phyloP scores from a whole-genome alignment of 2,329 filamentous ascomycete species.

The Penicillium sp. region DNA sequence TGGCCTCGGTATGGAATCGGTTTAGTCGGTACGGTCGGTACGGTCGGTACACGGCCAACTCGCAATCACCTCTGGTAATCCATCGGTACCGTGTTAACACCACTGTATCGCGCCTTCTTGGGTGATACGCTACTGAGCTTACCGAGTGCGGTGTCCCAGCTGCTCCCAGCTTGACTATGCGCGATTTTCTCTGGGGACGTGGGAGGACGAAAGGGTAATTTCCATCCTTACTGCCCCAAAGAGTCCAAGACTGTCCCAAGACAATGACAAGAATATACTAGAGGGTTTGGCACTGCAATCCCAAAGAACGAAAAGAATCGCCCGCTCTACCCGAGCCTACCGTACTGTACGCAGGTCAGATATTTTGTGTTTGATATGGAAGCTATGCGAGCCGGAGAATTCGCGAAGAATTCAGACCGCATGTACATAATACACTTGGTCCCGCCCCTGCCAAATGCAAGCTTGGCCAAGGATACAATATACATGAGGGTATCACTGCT shows the following conservation, averaged over 20 bases:
- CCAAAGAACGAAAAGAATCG: background rate
- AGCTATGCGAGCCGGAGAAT: conserved; percentile 19
- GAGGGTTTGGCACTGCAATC: conserved; percentile 11
- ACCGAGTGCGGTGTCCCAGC: conserved; percentile 19
- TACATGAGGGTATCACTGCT: too few species aligned
- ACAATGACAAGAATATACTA: conserved; percentile 10
- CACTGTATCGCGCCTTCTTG: background rate
- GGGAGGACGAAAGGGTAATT: background rate
- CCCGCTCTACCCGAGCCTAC: background rate
- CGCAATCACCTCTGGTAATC: background rate
- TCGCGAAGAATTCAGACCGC: conserved; percentile 7
- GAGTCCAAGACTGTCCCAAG: conserved; percentile 2
- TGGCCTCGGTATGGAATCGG: conserved; percentile 12
- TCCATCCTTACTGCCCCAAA: background rate
- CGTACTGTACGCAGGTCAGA: background rate
- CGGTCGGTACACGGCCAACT: background rate
- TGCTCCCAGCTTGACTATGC: conserved; percentile 28
- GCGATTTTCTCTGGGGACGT: conserved; percentile 19
- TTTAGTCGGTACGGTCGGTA: background rate
- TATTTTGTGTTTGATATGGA: background rate
- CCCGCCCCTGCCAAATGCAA: too few species aligned
- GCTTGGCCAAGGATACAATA: too few species aligned
- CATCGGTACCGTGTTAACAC: background rate
- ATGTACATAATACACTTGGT: too few species aligned
- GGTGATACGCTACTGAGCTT: conserved; percentile 9